These are phyloP conservation scores for Termitomyces bulborhizus DNA, from an alignment of 768 basidiomycete genomes.

Conservation along the genomic window DNA sequence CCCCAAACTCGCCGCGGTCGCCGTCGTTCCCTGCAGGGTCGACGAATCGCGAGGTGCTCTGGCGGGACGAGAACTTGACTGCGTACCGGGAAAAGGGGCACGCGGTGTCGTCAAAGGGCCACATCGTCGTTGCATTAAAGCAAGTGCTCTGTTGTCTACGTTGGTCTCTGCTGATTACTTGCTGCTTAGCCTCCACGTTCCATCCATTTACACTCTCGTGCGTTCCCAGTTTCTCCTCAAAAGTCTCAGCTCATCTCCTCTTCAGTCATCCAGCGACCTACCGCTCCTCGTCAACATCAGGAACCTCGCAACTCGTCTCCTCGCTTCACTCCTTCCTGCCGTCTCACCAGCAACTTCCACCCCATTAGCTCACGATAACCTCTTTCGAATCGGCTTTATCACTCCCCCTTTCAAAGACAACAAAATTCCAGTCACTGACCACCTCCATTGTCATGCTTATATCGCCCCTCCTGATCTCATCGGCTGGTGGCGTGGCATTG, in stretches of 20 bases:
- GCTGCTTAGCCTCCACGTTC: constrained; percentile 59
- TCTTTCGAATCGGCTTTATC: constrained; percentile 69
- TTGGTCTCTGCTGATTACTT: background rate
- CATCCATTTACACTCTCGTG: constrained; percentile 70
- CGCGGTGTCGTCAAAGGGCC: constrained; percentile 68
- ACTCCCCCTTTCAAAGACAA: constrained; percentile 72
- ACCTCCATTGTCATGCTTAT: constrained; percentile 74
- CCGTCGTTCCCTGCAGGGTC: constrained; percentile 41
- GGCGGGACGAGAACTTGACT: constrained; percentile 75
- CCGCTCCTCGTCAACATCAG: constrained; percentile 63
- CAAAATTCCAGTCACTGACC: constrained; percentile 76
- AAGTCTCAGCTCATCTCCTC: constrained; percentile 5
- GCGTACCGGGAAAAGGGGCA: constrained; percentile 64
- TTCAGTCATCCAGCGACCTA: constrained; percentile 67
- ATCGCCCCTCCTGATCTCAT: constrained; percentile 56
- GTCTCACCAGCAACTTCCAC: constrained; percentile 27
- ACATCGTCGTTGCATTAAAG: constrained; percentile 75
- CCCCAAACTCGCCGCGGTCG: constrained; percentile 36
- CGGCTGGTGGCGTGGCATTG: constrained; percentile 70
- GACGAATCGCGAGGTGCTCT: constrained; percentile 55
- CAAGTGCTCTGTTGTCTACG: constrained; percentile 25
- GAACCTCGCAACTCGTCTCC: constrained; percentile 50
- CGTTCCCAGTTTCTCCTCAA: constrained; percentile 20
- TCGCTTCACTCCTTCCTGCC: constrained; percentile 37
- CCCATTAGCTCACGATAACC: constrained; percentile 23